A percentile compares a stretch with the other conserved stretches of the same genome.
phyloP scores from a whole-genome alignment of 2,329 filamentous ascomycete genomes.

The Aureobasidium mangrovei region DNA sequence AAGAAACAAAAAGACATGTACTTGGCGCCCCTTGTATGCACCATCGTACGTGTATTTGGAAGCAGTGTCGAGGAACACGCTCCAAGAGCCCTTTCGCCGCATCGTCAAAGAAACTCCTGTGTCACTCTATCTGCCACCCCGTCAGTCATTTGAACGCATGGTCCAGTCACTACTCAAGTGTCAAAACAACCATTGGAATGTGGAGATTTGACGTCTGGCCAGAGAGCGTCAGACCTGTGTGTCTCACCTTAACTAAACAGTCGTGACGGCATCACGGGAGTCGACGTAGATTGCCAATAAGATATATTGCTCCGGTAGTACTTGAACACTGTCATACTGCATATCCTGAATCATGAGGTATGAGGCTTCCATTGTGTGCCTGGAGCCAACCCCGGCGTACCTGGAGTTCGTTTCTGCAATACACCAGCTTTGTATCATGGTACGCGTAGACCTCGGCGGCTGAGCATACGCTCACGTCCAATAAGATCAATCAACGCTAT shows the following conservation, averaged over 20 bases:
- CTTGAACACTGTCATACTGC: not conserved
- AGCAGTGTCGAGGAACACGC: too few species aligned
- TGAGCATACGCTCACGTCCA: not conserved
- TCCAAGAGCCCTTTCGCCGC: too few species aligned
- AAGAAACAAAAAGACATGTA: too few species aligned
- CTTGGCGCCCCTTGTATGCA: too few species aligned
- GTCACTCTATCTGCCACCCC: not conserved
- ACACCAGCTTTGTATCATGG: not conserved
- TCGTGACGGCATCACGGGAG: too few species aligned
- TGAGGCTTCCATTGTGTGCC: not conserved
- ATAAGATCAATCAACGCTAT: not conserved
- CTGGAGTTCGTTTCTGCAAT: conserved; percentile 1
- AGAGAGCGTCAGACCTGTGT: not conserved
- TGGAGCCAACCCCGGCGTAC: not conserved
- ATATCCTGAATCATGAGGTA: not conserved
- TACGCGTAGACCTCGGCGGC: not conserved
- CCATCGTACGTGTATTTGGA: too few species aligned
- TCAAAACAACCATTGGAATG: not conserved
- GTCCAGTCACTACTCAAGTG: not conserved
- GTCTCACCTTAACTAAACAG: not conserved
- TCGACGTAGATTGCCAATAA: not conserved
- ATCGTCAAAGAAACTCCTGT: too few species aligned
- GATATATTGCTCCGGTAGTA: not conserved
- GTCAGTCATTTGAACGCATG: not conserved
- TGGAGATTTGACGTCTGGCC: conserved; percentile 1